Conservation (phyloP, 2,329 filamentous ascomycete genomes). For the Elsinoe fawcettii region DNA sequence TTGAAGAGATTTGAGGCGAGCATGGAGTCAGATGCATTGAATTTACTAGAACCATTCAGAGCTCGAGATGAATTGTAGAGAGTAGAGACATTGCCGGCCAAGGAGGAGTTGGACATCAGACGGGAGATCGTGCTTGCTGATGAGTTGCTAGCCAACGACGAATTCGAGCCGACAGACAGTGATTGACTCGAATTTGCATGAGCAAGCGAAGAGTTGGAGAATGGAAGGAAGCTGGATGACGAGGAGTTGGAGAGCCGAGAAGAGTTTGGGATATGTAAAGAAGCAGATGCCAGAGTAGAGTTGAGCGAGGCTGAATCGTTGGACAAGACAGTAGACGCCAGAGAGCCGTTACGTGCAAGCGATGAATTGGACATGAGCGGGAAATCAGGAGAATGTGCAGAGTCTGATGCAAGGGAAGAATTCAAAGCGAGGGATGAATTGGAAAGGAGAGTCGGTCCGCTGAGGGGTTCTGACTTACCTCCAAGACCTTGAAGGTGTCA, state of each 20-base stretch:
- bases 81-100: too few species aligned
- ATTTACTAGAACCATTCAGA: too few species aligned
- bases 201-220: too few species aligned
- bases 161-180: too few species aligned
- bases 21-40: too few species aligned
- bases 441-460: not conserved
- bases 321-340: not conserved
- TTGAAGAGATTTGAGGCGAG: too few species aligned
- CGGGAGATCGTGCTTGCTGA: too few species aligned
- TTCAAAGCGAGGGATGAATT: not conserved
- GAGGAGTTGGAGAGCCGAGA: not conserved
- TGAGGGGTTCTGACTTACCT: not conserved
- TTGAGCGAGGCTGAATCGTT: not conserved
- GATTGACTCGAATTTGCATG: too few species aligned
- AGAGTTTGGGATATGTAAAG: not conserved
- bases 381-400: not conserved
- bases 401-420: not conserved
- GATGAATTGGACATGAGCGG: not conserved
- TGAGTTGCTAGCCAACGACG: too few species aligned
- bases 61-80: too few species aligned
- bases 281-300: not conserved
- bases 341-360: not conserved
- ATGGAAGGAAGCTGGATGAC: too few species aligned
- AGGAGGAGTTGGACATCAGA: too few species aligned
- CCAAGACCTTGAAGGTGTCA: constrained; percentile 1